phyloP scores from a whole-genome alignment of 2,329 filamentous ascomycete species.

The Chaetomium strumarium region DNA sequence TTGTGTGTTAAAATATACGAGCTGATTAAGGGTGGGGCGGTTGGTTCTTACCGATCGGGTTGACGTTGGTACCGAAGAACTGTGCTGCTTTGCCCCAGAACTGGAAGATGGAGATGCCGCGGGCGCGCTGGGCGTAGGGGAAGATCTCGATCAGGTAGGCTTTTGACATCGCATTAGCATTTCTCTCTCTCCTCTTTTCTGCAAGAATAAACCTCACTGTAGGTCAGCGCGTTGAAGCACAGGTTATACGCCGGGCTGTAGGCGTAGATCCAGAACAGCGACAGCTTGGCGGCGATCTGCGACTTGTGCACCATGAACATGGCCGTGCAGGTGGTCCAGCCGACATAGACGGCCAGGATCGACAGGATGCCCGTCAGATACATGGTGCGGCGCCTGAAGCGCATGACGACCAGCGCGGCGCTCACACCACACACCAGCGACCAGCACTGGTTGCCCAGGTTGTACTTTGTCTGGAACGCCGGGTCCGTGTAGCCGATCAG shows the following conservation, averaged over 20 bases:
- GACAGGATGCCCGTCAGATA: conserved; percentile 46
- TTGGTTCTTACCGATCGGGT: conserved; percentile 28
- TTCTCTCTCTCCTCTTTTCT: neutral
- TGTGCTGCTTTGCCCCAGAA: conserved; percentile 28
- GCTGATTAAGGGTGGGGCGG: neutral
- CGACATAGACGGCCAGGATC: conserved; percentile 47
- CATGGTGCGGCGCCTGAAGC: conserved; percentile 43
- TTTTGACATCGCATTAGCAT: conserved; percentile 24
- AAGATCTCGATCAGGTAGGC: conserved; percentile 32
- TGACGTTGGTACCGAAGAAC: conserved; percentile 31
- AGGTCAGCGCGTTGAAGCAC: conserved; percentile 61
- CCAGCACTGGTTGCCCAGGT: conserved; percentile 44
- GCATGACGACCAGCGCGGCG: conserved; percentile 39
- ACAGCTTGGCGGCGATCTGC: conserved; percentile 33
- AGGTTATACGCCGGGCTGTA: conserved; percentile 58
- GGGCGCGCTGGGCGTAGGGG: conserved; percentile 28
- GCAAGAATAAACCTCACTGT: conserved; percentile 50
- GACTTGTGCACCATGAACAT: conserved; percentile 30
- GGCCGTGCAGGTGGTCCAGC: conserved; percentile 37
- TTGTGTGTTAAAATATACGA: no score
- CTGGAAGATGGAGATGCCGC: conserved; percentile 31
- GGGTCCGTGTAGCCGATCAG: conserved; percentile 41
- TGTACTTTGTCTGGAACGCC: conserved; percentile 37
- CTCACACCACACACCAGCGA: conserved; percentile 39
- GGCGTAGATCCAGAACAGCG: conserved; percentile 54